Evolutionary conservation across 1,284 basidiomycete genomes (phyloP), one percentile per base, ranked within the genome.

Genomic region (Mycena sp.): DNA sequence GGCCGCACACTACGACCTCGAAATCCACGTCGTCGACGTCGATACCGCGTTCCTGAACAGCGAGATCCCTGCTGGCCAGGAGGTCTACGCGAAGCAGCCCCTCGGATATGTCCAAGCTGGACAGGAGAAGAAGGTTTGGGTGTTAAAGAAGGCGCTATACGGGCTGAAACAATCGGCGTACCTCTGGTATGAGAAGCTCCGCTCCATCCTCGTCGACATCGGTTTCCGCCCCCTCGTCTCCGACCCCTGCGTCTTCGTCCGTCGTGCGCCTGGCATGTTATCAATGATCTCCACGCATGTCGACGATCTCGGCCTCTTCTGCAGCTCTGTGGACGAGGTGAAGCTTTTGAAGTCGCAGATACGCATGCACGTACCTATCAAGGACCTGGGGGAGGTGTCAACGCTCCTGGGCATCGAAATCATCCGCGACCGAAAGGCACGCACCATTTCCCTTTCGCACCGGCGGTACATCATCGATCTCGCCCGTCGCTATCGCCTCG

Each of bases 1-100:
- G 9, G 72, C 75, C 14, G 73, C 72, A 0, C 49, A 71, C 4
- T 30, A 74, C 28, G 69, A 76, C 46, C 75, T 72, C 68, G 62
- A 75, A 25, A 61, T 82, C 16, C 61, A 75, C 26, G 74, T 72
- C 21, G 61, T 61, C 16, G 60, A 61, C 26, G 50, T 56, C 26
- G 49, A 48, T 17, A 35, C 32, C n/a, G 60, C 60, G 4, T 61
- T 49, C 35, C 41, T 61, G 2, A 61, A 61, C 49, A 52, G 60
- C 2, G 52, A 55, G n/a, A n/a, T n/a, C n/a, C n/a, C n/a, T n/a
- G n/a, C n/a, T n/a, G n/a, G n/a, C n/a, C n/a, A n/a, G n/a, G n/a
- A n/a, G n/a, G n/a, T n/a, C n/a, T n/a, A n/a, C n/a, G n/a, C n/a
- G n/a, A n/a, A n/a, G n/a, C n/a, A n/a, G 38, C 44, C 50, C 5